Evolutionary conservation across 495 filamentous ascomycete species (phyloP), one percentile per base, ranked within the genome.

Genomic region (Collariella sp.): DNA sequence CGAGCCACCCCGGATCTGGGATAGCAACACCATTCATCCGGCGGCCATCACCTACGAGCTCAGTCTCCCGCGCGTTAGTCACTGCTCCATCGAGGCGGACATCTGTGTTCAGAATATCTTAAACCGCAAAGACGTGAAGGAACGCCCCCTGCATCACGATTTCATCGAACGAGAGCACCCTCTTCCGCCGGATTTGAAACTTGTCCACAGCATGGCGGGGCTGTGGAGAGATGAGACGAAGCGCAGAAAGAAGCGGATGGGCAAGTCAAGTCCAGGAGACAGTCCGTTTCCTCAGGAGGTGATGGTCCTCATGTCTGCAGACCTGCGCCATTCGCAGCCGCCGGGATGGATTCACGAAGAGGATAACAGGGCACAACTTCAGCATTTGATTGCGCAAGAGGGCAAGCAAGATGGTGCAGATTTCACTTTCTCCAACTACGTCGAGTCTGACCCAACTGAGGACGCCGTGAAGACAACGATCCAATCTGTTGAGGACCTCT

Each of bases 341-440:
- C 80, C 80, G 19, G 83, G 82, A 5, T 98, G 93, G 93, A 84
- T 96, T 20, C 90, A 96, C 62, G 90, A 96, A 69, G 86, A 87
- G 54, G 90, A 95, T 54, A 89, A 84, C 64, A 76, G 79, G 20
- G 73, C 82, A 29, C 75, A 85, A 62, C 70, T 90, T 2, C 65
- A 75, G 40, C 66, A 71, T 18, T 73, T 91, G 31, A 77, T 85
- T 16, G 59, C 67, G 1, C 73, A 87, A 33, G 93, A 95, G 67
- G 76, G 68, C 50, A 64, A 57, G 19, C 73, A 75, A 26, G 74
- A 70, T 38, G 71, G 69, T 0, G 63, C 60, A 16, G 67, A 72
- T 0, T 35, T 81, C 0, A 73, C 70, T 5, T 90, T 95, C 58
- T 80, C 85, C 45, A 72, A 68, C 6, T 89, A 89, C 62, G 68